Evolutionary conservation across 129 eudicot genomes (phyloP).

Genomic region (Logfia minima): DNA sequence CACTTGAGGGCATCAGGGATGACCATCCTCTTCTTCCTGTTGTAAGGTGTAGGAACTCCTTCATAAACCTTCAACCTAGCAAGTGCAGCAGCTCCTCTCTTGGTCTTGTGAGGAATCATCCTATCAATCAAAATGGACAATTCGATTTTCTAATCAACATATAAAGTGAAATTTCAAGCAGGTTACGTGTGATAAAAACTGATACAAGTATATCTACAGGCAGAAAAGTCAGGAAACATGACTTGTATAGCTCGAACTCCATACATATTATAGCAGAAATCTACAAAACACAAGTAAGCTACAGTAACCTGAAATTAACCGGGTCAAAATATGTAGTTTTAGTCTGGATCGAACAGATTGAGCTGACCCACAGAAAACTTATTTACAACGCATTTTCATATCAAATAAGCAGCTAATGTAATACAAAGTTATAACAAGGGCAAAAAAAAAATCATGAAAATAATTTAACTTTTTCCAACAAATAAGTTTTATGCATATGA

Average conservation of each 20-base stretch:
- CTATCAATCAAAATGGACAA: slow-evolving; percentile 17
- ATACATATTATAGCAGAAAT: too few relatives aligned
- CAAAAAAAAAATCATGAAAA: too few relatives aligned
- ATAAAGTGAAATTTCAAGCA: background rate
- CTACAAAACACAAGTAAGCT: too few relatives aligned
- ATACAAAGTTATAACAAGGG: too few relatives aligned
- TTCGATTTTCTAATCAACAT: too few relatives aligned
- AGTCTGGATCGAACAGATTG: too few relatives aligned
- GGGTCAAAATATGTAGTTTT: background rate
- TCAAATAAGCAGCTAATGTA: too few relatives aligned
- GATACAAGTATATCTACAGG: background rate
- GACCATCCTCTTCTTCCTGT: slow-evolving; percentile 88
- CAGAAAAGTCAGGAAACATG: background rate
- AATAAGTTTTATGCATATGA: too few relatives aligned
- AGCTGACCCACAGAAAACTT: too few relatives aligned
- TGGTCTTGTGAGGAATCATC: slow-evolving; percentile 91
- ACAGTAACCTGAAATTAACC: too few relatives aligned
- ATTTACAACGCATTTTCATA: too few relatives aligned
- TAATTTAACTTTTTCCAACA: background rate
- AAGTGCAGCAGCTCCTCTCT: slow-evolving; percentile 86
- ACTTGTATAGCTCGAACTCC: too few relatives aligned
- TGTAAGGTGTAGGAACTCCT: slow-evolving; percentile 90
- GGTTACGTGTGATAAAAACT: background rate
- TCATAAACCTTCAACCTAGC: slow-evolving; percentile 81
- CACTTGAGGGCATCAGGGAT: slow-evolving; percentile 93